These are phyloP conservation scores for Aspergillus pseudonomiae DNA, from an alignment of 2,329 filamentous ascomycete species.

Conservation along the genomic window DNA sequence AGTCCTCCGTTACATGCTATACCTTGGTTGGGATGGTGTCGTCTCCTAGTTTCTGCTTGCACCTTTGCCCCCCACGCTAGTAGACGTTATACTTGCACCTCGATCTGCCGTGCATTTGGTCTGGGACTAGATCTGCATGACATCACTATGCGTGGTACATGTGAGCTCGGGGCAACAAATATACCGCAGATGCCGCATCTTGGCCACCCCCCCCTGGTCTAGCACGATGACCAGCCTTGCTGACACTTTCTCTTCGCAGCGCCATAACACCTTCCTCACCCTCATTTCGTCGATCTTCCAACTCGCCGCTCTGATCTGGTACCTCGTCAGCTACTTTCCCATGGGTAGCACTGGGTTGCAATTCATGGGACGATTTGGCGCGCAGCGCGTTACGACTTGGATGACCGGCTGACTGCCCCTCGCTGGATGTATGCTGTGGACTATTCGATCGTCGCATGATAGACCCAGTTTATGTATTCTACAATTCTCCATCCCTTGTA, in stretches of 20 bases:
- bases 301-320: slow-evolving; percentile 83
- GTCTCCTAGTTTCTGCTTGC: slow-evolving; percentile 11
- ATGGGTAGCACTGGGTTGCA: slow-evolving; percentile 91
- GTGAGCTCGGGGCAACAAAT: slow-evolving; percentile 1
- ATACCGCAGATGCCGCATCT: slow-evolving; percentile 3
- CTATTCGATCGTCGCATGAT: not conserved
- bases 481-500: slow-evolving; percentile 1
- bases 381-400: slow-evolving; percentile 82
- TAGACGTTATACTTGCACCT: not conserved
- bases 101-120: slow-evolving; percentile 6
- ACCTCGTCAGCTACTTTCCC: slow-evolving; percentile 95
- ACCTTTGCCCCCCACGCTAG: slow-evolving; percentile 18
- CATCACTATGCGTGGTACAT: slow-evolving; percentile 1
- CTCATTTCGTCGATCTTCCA: slow-evolving; percentile 82
- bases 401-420: slow-evolving; percentile 65
- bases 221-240: not conserved
- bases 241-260: slow-evolving; percentile 54
- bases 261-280: slow-evolving; percentile 82
- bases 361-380: slow-evolving; percentile 83
- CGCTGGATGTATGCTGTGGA: not conserved
- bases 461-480: not conserved
- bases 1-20: slow-evolving; percentile 16
- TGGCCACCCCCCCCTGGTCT: not conserved
- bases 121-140: not conserved
- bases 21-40: not conserved